Base-by-base conservation (phyloP, 495 filamentous ascomycete species). In the Penicillium waksmanii region DNA sequence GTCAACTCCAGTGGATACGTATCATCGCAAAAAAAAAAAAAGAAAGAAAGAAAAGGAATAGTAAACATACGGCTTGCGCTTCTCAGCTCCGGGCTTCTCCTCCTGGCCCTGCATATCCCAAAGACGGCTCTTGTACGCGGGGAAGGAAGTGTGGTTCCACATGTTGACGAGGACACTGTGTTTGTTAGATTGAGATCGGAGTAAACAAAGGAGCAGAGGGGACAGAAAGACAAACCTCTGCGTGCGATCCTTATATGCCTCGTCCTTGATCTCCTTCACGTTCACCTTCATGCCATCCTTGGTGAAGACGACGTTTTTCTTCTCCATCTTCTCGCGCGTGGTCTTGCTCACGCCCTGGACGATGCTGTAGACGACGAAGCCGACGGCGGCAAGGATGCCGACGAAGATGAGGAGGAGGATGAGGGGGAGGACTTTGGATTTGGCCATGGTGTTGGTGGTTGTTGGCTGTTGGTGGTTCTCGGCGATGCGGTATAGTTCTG, bases 221-320 rank as follows among this genome's bases (percentile, higher is more conserved):
- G 38, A 21, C 31, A 51, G 25, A 46, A 18, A 62, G 56, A 69
- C 68, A 38, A 55, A 89, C 76, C 85, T 89, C 79, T 96, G 92
- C 21, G 89, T 95, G 65, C 76, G 80, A 75, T 94, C 92, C 66
- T 89, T 85, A 74, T 96, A 93, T 21, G 84, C 83, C 82, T 96
- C 93, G 58, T 85, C 83, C 51, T 80, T 77, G 25, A 92, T 64
- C 58, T 94, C 83, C 78, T 89, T 89, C 49, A 96, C 86, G 18
- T 86, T 85, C 43, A 97, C 90, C 66, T 86, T 89, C 77, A 94
- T 77, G 13, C 93, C 93, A 60, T 96, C 92, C 72, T 89, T 93
- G 33, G 89, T 87, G 70, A 96, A 87, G 33, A 84, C 76, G 27
- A 96, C 80, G 68, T 96, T 86, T 77, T 89, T 90, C 72, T 86